Evolutionary conservation across 208 protist species (phyloP).

Genomic region (Acanthamoeba royreba): DNA sequence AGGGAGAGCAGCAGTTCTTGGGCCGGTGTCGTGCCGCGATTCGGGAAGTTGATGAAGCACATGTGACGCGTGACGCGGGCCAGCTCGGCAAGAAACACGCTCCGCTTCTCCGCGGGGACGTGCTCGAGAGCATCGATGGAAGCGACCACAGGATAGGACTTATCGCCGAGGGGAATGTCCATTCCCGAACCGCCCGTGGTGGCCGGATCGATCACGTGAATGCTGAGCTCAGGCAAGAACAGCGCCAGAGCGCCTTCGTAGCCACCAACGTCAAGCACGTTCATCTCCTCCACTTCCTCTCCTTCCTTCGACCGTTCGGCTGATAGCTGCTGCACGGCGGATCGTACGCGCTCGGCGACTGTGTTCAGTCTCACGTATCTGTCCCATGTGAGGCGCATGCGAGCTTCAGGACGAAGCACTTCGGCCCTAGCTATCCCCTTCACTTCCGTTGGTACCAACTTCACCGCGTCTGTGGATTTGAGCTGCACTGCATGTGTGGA

Average conservation of each 20-base stretch:
- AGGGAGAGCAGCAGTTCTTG: background rate
- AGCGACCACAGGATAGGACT: background rate
- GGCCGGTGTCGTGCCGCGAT: background rate
- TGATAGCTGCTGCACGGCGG: too few species aligned
- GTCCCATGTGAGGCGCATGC: background rate
- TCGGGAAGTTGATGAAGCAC: background rate
- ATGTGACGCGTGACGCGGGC: background rate
- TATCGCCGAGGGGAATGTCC: background rate
- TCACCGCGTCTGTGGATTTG: background rate
- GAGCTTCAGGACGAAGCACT: background rate
- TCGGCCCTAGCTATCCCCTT: background rate
- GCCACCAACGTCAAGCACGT: background rate
- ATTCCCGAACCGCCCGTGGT: background rate
- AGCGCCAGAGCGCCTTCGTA: background rate
- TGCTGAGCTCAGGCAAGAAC: background rate
- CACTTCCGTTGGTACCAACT: background rate
- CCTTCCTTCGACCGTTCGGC: background rate
- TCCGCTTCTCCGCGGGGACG: background rate
- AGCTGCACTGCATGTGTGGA: too few species aligned
- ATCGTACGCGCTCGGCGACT: background rate
- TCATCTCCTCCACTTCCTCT: background rate
- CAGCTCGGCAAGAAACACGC: background rate
- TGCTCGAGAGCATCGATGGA: background rate
- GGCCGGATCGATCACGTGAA: background rate
- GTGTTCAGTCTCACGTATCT: background rate